Conservation (phyloP, 2,329 filamentous ascomycete genomes). For the Cladosporium sp. region DNA sequence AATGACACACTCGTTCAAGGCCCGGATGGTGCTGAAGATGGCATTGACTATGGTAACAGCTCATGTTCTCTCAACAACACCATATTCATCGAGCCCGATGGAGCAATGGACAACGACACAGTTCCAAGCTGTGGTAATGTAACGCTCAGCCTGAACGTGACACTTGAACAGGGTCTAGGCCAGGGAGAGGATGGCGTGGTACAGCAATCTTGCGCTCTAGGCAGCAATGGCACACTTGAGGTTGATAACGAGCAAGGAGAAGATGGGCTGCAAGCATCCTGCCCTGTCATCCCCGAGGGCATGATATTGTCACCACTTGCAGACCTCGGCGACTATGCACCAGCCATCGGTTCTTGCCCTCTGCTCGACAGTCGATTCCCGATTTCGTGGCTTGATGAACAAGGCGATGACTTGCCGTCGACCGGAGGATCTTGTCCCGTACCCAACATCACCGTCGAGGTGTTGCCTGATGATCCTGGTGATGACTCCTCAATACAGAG, state of each 20-base stretch:
- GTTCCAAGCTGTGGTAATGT: background rate
- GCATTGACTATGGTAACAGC: background rate
- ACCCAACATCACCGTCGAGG: background rate
- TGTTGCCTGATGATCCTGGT: background rate
- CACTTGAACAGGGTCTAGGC: background rate
- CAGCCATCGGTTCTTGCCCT: background rate
- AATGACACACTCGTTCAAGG: slow-evolving; percentile 5
- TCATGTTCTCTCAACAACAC: background rate
- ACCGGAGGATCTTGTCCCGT: background rate
- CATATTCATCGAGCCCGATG: background rate
- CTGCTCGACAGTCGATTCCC: background rate
- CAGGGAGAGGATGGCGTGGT: background rate
- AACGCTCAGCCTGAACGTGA: background rate
- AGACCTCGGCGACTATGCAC: background rate
- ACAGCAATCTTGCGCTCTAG: background rate
- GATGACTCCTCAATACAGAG: too few relatives aligned
- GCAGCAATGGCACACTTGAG: background rate
- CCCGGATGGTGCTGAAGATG: slow-evolving; percentile 11
- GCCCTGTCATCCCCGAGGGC: background rate
- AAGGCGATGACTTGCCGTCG: background rate
- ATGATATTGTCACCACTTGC: background rate
- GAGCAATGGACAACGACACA: background rate
- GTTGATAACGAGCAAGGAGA: slow-evolving; percentile 8
- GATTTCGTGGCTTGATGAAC: slow-evolving; percentile 3
- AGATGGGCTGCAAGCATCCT: background rate